phyloP scores from a whole-genome alignment of 345 rosid species.

The Dimocarpus longan region DNA sequence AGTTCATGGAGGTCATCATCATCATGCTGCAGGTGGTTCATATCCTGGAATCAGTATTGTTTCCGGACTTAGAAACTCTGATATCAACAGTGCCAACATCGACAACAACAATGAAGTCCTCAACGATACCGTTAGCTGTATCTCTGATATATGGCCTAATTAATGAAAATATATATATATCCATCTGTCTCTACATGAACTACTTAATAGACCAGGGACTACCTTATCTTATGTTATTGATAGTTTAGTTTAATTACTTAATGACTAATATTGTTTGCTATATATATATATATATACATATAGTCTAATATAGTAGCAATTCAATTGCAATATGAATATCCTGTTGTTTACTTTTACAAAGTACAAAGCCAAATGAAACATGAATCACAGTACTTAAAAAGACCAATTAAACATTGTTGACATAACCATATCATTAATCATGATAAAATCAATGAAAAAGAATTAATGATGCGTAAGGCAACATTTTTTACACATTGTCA shows the following conservation, averaged over 20 bases:
- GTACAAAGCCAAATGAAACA: not conserved
- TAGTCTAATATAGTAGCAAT: not conserved
- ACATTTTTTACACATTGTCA: no score
- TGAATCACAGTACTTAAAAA: not conserved
- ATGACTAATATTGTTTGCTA: no score
- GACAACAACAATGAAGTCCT: slow-evolving; percentile 25
- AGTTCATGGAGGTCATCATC: slow-evolving; percentile 37
- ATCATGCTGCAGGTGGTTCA: slow-evolving; percentile 19
- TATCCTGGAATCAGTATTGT: slow-evolving; percentile 34
- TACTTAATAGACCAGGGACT: not conserved
- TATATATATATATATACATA: no score
- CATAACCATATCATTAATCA: not conserved
- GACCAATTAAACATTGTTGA: no score
- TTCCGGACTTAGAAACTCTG: slow-evolving; percentile 37
- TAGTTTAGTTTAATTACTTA: not conserved
- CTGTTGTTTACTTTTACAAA: no score
- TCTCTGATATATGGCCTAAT: slow-evolving; percentile 53
- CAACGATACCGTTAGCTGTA: slow-evolving; percentile 63
- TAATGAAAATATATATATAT: not conserved
- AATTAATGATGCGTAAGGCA: not conserved
- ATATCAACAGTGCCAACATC: not conserved
- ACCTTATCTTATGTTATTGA: not conserved
- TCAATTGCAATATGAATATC: no score
- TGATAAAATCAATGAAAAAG: not conserved
- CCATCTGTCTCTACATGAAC: no score